Conservation (phyloP, 257 asterid species). For the Misopates orontium region DNA sequence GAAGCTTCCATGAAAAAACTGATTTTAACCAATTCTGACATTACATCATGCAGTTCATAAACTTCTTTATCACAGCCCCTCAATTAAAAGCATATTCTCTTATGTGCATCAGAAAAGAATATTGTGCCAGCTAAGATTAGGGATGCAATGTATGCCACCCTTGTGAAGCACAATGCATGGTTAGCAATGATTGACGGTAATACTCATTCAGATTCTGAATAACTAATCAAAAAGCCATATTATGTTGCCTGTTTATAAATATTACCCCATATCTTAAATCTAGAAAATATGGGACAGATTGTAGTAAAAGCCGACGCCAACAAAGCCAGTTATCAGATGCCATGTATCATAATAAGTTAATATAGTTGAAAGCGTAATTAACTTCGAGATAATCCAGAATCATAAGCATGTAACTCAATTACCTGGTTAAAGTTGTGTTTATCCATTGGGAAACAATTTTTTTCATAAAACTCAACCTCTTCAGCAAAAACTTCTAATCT, state of each 20-base stretch:
- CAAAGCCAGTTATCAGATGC: neutral
- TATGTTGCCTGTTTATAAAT: neutral
- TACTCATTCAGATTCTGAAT: neutral
- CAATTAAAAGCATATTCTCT: constrained; percentile 11
- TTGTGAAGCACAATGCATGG: constrained; percentile 11
- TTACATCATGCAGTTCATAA: constrained; percentile 3
- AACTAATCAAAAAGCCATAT: neutral
- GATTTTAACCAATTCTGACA: constrained; percentile 1
- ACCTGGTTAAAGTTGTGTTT: neutral
- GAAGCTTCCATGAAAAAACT: constrained; percentile 11
- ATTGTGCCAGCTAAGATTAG: constrained; percentile 2
- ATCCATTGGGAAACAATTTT: neutral
- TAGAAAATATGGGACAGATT: neutral
- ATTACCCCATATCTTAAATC: neutral
- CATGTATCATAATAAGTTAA: neutral
- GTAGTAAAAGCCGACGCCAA: neutral
- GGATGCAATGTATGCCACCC: constrained; percentile 2
- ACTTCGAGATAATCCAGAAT: neutral
- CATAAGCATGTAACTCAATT: neutral
- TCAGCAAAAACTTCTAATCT: neutral
- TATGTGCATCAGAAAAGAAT: neutral
- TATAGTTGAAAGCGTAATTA: neutral
- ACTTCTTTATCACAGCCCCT: constrained; percentile 15
- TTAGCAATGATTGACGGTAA: neutral
- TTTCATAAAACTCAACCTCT: neutral